Evolutionary conservation across 2,329 filamentous ascomycete species (phyloP), one percentile per base, ranked within the genome.

Genomic region (Leptographium lundbergii): DNA sequence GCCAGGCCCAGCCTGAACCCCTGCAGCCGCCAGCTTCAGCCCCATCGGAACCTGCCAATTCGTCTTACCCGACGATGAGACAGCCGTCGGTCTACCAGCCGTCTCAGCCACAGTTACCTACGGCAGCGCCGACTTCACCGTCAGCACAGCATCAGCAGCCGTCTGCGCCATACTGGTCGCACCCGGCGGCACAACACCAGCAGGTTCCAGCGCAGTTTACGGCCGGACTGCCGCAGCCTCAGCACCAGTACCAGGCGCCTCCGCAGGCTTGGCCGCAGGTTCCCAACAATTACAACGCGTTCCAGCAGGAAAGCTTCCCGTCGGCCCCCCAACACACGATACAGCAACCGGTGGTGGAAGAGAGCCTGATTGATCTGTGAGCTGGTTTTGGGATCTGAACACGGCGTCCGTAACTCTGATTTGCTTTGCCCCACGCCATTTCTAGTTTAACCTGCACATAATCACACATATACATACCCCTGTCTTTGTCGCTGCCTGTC

Each of bases 301-400:
- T 82, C 65, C 73, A 71, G 3, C 81, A 82, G 66, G 81, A 85
- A 27, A 74, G 79, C 3, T 89, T 89, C 66, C 87, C 87, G 1
- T 75, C 80, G 2, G 82, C 81, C 32, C 84, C 84, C 19, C 81
- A 85, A 61, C 81, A 86, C 69, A 77, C 81, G 32, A 82, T 81
- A 57, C 77, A 71, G 68, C 76, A 77, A 66, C 80, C 80, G 17
- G 78, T 75, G 1, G 78, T 87, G 54, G 88, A 92, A 71, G 89
- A 92, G 71, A 87, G 84, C 60, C 72, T 94, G 67, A 94, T 94
- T 71, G 89, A 94, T 70, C 76, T 92, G 54, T 66, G 19, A 22
- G 13, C 19, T n/a, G 42, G 42, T 6, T 39, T 19, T n/a, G 19
- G 42, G 19, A 5, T 45, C 19, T 42, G 42, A n/a, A 2, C 17